A percentile compares a stretch with the other conserved stretches of the same genome.
Evolutionary conservation across 345 rosid genomes (phyloP).

Genomic region (Gossypium herbaceum): DNA sequence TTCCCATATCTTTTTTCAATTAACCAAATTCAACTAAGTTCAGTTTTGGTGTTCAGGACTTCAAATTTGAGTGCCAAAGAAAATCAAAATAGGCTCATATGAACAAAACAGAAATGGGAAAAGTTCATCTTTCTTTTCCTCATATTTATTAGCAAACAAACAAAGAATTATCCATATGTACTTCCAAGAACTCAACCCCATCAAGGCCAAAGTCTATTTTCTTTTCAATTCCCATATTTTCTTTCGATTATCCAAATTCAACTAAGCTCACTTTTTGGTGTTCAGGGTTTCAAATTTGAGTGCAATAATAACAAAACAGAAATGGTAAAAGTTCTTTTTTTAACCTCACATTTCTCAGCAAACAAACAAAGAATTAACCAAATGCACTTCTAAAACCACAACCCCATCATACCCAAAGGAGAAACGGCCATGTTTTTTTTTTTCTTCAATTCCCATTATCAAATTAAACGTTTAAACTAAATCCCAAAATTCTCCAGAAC

Average conservation of each 20-base stretch:
- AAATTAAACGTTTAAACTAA: too few relatives aligned
- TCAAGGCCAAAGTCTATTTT: neutral
- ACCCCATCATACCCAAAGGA: too few relatives aligned
- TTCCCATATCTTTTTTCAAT: too few relatives aligned
- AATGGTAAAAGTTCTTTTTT: too few relatives aligned
- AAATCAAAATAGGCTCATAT: neutral
- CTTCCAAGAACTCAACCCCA: neutral
- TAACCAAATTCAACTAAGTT: neutral
- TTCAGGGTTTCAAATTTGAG: neutral
- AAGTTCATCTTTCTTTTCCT: neutral
- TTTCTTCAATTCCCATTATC: too few relatives aligned
- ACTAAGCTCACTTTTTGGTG: neutral
- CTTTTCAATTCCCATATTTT: conserved; percentile 3
- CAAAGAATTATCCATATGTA: conserved; percentile 2
- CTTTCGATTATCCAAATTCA: neutral
- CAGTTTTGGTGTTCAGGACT: neutral
- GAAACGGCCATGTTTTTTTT: too few relatives aligned
- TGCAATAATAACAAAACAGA: neutral
- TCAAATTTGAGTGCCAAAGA: neutral
- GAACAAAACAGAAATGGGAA: neutral
- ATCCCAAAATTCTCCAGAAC: neutral
- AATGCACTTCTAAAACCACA: too few relatives aligned
- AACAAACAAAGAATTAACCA: neutral
- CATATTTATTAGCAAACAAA: neutral
- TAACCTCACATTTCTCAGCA: neutral